A percentile compares a stretch with the other conserved stretches of the same genome.
phyloP scores from a whole-genome alignment of 345 rosid genomes.

The Gossypium ekmanianum region DNA sequence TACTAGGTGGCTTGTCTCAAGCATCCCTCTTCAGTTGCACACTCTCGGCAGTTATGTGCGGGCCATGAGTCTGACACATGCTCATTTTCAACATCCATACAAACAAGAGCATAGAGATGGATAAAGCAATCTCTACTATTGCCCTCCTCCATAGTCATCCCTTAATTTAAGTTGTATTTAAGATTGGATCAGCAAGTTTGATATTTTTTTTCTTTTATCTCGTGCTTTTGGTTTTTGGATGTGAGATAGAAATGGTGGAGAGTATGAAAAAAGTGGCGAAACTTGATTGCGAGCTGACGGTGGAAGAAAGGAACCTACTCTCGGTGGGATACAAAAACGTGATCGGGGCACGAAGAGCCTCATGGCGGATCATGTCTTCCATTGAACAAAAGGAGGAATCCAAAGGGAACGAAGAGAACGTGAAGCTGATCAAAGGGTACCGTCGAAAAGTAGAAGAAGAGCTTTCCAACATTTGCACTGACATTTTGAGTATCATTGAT shows the following conservation, averaged over 20 bases:
- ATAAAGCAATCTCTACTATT: no score
- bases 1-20: no score
- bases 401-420: conserved; percentile 82
- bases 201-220: no score
- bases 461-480: conserved; percentile 76
- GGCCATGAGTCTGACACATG: no score
- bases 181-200: no score
- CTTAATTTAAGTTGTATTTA: no score
- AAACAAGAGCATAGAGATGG: no score
- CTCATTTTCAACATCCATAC: no score
- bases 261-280: conserved; percentile 84
- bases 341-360: conserved; percentile 88
- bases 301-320: conserved; percentile 94
- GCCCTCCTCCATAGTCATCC: no score
- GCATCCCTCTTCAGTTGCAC: no score
- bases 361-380: conserved; percentile 97
- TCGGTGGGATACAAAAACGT: conserved; percentile 96
- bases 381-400: conserved; percentile 96
- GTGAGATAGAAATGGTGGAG: conserved; percentile 83
- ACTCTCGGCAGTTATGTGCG: no score
- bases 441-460: conserved; percentile 94
- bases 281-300: conserved; percentile 78
- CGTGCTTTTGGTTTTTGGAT: background rate
- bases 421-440: conserved; percentile 69
- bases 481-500: conserved; percentile 82